These are phyloP conservation scores for Diplodia seriata DNA, from an alignment of 2,329 filamentous ascomycete genomes.

Conservation along the genomic window DNA sequence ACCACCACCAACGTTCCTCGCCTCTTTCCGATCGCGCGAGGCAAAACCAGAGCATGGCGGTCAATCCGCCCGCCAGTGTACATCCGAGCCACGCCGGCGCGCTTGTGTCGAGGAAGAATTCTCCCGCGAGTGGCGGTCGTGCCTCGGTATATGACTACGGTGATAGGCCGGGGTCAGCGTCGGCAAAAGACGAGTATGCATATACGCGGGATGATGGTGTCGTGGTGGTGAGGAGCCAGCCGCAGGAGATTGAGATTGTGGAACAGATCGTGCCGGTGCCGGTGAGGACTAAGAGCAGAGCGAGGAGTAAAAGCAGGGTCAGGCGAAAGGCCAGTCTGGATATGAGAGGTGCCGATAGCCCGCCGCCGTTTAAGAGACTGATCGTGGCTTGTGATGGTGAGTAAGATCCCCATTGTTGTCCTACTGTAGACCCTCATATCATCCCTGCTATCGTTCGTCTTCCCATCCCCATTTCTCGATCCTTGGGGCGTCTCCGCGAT, in stretches of 20 bases:
- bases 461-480: not conserved
- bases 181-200: conserved; percentile 5
- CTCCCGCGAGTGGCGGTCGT: not conserved
- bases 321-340: conserved; percentile 31
- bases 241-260: conserved; percentile 28
- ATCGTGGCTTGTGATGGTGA: conserved; percentile 51
- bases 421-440: not conserved
- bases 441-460: not conserved
- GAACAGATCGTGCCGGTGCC: conserved; percentile 24
- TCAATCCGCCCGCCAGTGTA: conserved; percentile 4
- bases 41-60: not conserved
- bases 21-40: conserved; percentile 4
- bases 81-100: conserved; percentile 1
- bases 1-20: not conserved
- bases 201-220: conserved; percentile 29
- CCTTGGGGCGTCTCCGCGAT: not conserved
- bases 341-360: conserved; percentile 27
- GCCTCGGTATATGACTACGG: conserved; percentile 13
- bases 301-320: conserved; percentile 24
- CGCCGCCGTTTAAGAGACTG: conserved; percentile 42
- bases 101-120: not conserved
- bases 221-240: conserved; percentile 19
- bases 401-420: conserved; percentile 15
- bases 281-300: conserved; percentile 2
- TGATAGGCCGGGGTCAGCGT: not conserved